phyloP scores from a whole-genome alignment of 805 yeast species.

The Cyberlindnera subsufficiens region DNA sequence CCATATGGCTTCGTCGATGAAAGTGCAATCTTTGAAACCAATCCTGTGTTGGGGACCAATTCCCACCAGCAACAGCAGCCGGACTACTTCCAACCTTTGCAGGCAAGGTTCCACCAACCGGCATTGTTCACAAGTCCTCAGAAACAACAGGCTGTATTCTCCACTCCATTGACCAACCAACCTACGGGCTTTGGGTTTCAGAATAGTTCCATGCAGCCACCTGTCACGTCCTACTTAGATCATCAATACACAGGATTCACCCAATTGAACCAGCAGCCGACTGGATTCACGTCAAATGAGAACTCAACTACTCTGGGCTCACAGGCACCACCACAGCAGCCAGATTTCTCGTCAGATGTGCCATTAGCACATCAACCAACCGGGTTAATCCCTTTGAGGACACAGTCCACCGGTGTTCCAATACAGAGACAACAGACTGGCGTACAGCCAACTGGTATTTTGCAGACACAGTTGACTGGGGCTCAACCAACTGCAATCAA shows the following conservation, averaged over 20 bases:
- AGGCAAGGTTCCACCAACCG: constrained; percentile 10
- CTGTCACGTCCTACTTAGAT: constrained; percentile 17
- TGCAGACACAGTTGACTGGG: not conserved
- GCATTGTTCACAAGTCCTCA: constrained; percentile 13
- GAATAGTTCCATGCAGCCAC: constrained; percentile 11
- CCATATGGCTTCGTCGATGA: constrained; percentile 2
- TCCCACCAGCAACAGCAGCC: constrained; percentile 1
- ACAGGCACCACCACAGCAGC: too few relatives aligned
- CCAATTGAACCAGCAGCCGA: constrained; percentile 11
- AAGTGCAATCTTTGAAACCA: constrained; percentile 19
- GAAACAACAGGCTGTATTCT: constrained; percentile 8
- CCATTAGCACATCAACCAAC: not conserved
- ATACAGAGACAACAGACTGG: constrained; percentile 61
- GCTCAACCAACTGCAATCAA: too few relatives aligned
- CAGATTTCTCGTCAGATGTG: too few relatives aligned
- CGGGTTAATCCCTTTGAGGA: constrained; percentile 4
- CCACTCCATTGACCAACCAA: constrained; percentile 9
- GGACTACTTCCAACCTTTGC: constrained; percentile 1
- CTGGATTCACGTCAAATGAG: constrained; percentile 1
- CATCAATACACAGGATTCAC: constrained; percentile 7
- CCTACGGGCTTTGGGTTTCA: constrained; percentile 24
- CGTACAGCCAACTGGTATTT: constrained; percentile 35
- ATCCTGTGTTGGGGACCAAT: constrained; percentile 26
- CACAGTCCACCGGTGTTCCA: constrained; percentile 11
- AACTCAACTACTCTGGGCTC: too few relatives aligned